Evolutionary conservation across 139 green algal species (phyloP), one percentile per base, ranked within the genome.

Genomic region (Marvania coccoides): DNA sequence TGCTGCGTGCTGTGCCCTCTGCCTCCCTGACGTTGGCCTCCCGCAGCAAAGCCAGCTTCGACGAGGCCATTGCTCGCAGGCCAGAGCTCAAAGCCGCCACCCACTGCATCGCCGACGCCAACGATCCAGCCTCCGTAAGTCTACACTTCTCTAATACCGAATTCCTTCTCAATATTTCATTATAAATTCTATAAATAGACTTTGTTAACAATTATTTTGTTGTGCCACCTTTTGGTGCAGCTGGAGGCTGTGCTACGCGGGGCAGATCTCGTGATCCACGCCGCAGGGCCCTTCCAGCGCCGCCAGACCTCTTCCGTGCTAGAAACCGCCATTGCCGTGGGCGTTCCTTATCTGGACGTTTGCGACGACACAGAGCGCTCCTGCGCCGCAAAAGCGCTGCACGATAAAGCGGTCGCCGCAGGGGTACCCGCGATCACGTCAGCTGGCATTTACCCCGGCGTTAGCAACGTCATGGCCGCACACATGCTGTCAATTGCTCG

Each of bases 201-300:
- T 26, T 71, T 1, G 65, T 71, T 56, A 15, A 56, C 19, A 6
- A 30, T n/a, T 56, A 30, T 33, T 56, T 15, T n/a, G 6, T 56
- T 15, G 47, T 56, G 47, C 47, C 47, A 59, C 36, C 35, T 5
- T 6, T 3, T 48, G 12, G 5, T 64, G 38, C 39, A 71, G 28
- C n/a, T n/a, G n/a, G n/a, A 28, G 23, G n/a, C 0, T 15, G 58
- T 45, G 24, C 36, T 66, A 36, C 15, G 26, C 29, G 69, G 70
- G 33, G 71, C 71, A 6, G 78, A 87, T 61, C 65, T 95, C 26
- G 79, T 97, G 12, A 78, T 98, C 10, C 90, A 98, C 65, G 71
- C 80, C 6, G 92, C 92, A 2, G 92, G 92, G 2, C 93, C 94
- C 31, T 99, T 99, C 78, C 94, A 99, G 80, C 75, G 84, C 30